phyloP scores from a whole-genome alignment of 2,329 filamentous ascomycete genomes.

The Botrytis squamosa region DNA sequence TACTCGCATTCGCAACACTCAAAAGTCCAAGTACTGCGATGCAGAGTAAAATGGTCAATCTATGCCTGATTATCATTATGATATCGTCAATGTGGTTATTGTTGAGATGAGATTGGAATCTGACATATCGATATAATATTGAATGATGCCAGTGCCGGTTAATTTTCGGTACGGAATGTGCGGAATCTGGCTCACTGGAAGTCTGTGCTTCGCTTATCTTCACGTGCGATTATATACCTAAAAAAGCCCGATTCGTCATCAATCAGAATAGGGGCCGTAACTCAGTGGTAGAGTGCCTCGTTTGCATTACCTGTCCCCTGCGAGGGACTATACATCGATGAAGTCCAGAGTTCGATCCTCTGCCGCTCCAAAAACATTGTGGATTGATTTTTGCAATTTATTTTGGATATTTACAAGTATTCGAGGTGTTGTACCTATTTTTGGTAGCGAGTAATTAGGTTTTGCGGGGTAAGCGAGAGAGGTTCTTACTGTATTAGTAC shows the following conservation, averaged over 20 bases:
- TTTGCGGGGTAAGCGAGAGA: background rate
- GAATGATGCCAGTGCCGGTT: background rate
- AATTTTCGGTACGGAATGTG: background rate
- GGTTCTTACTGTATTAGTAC: no score
- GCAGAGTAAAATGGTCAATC: slow-evolving; percentile 21
- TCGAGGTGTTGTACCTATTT: background rate
- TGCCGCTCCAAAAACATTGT: background rate
- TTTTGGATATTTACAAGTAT: background rate
- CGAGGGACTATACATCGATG: background rate
- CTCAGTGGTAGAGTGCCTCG: background rate
- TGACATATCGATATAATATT: background rate
- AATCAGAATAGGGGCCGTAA: background rate
- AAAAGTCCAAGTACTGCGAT: slow-evolving; percentile 38
- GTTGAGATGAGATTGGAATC: background rate
- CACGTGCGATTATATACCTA: background rate
- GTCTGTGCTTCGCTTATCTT: background rate
- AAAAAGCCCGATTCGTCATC: rapidly evolving
- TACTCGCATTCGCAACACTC: slow-evolving; percentile 61
- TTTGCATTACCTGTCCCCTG: background rate
- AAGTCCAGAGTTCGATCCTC: background rate
- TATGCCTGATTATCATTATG: slow-evolving; percentile 33
- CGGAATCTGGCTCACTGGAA: background rate
- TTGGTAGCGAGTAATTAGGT: background rate
- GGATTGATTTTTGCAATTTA: background rate
- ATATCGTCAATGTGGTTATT: slow-evolving; percentile 13